A percentile compares a stretch with the other conserved stretches of the same genome.
Evolutionary conservation across 768 basidiomycete species (phyloP).

Genomic region (Suillus ampliporus): DNA sequence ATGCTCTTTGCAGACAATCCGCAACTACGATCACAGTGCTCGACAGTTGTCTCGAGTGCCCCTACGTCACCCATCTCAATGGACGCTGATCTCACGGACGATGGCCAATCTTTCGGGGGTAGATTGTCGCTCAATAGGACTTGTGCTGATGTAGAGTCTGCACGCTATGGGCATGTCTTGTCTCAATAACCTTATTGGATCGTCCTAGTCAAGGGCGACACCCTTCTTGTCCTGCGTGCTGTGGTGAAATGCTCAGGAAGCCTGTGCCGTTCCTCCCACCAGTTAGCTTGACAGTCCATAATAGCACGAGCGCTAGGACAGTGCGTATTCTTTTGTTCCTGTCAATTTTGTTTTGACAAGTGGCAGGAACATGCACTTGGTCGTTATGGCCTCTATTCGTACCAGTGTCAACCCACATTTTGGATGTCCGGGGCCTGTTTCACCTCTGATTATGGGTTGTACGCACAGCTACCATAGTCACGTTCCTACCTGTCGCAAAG

Average conservation of each 20-base stretch:
- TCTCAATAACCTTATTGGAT: not conserved
- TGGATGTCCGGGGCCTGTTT: not conserved
- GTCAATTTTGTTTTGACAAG: not conserved
- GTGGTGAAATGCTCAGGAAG: not conserved
- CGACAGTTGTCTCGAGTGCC: not conserved
- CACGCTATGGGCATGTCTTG: not conserved
- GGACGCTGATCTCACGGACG: not conserved
- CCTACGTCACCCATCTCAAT: not conserved
- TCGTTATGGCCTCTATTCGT: not conserved
- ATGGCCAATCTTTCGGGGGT: not conserved
- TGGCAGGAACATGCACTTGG: not conserved
- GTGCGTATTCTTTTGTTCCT: not conserved
- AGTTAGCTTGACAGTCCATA: not conserved
- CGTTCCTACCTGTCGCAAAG: not conserved
- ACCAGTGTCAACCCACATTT: not conserved
- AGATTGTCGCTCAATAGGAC: not conserved
- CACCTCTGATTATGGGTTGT: not conserved
- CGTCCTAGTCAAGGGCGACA: not conserved
- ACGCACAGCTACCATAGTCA: not conserved
- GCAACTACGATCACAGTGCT: not conserved
- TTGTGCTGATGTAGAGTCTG: constrained; percentile 4
- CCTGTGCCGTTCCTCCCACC: not conserved
- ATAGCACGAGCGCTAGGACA: not conserved
- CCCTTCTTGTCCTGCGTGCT: not conserved
- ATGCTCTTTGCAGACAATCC: too few relatives aligned